Conservation (phyloP, 495 filamentous ascomycete species). For the Arthonia radiata region DNA sequence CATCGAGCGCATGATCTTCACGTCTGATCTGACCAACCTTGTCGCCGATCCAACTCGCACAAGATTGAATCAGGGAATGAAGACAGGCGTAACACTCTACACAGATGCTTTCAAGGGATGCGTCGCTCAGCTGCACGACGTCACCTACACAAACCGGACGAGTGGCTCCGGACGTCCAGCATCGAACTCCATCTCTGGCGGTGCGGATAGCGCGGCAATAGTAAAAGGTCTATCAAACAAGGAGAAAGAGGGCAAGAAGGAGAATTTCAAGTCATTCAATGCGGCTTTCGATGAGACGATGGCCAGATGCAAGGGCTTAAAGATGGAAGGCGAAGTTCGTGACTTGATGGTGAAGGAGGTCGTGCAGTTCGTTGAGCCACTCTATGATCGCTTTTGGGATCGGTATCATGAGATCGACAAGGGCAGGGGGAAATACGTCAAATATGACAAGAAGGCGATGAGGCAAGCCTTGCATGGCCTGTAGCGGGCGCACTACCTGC, state of each 20-base stretch:
- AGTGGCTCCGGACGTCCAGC: conserved; percentile 28
- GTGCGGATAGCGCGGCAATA: conserved; percentile 48
- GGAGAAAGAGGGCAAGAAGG: conserved; percentile 86
- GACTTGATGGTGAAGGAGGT: conserved; percentile 55
- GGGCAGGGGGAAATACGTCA: conserved; percentile 88
- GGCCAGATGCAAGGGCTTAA: conserved; percentile 44
- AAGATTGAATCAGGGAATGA: no score
- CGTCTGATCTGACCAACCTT: conserved; percentile 51
- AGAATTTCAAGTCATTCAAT: conserved; percentile 88
- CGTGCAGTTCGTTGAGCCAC: conserved; percentile 69
- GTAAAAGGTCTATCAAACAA: conserved; percentile 62
- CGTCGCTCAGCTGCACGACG: conserved; percentile 64
- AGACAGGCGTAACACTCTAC: conserved; percentile 61
- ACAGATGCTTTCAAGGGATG: conserved; percentile 75
- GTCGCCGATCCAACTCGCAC: conserved; percentile 64
- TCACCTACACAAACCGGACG: conserved; percentile 62
- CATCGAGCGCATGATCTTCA: conserved; percentile 62
- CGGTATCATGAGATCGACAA: conserved; percentile 95
- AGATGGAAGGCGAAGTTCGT: conserved; percentile 61
- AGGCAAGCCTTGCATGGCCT: conserved; percentile 11
- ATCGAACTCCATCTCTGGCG: no score
- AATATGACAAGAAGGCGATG: conserved; percentile 55
- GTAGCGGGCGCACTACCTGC: no score
- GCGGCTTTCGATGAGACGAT: conserved; percentile 71
- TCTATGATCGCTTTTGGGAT: conserved; percentile 91